phyloP scores from a whole-genome alignment of 2,329 filamentous ascomycete species.

The Drechslerella coelobrocha region DNA sequence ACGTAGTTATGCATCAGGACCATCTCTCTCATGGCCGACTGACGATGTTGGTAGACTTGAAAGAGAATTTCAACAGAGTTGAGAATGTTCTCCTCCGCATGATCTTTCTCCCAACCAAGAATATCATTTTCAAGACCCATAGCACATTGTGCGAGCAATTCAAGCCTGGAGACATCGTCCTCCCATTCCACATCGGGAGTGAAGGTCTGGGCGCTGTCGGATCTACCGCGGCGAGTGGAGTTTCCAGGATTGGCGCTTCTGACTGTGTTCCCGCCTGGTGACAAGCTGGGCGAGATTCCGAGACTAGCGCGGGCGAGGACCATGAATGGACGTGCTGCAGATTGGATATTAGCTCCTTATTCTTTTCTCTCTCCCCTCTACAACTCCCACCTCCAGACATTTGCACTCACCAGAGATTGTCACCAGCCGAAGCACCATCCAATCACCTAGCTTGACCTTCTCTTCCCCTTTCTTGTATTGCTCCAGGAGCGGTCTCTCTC shows the following conservation, averaged over 20 bases:
- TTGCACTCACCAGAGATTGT: constrained; percentile 54
- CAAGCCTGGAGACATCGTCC: constrained; percentile 52
- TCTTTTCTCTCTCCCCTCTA: not conserved
- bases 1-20: constrained; percentile 43
- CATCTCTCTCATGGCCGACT: constrained; percentile 47
- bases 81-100: constrained; percentile 50
- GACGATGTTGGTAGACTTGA: constrained; percentile 33
- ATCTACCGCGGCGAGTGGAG: constrained; percentile 29
- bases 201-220: constrained; percentile 43
- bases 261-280: constrained; percentile 52
- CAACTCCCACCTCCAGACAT: not conserved
- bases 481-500: constrained; percentile 53
- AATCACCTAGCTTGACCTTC: constrained; percentile 51
- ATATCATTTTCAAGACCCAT: constrained; percentile 55
- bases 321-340: constrained; percentile 54
- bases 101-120: constrained; percentile 55
- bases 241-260: constrained; percentile 1
- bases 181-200: constrained; percentile 47
- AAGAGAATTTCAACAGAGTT: constrained; percentile 53
- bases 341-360: constrained; percentile 20
- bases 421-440: constrained; percentile 54
- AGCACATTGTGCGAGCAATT: constrained; percentile 52
- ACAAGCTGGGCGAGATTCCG: constrained; percentile 51
- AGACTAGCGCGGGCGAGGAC: constrained; percentile 54
- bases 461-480: constrained; percentile 39